phyloP scores from a whole-genome alignment of 345 rosid genomes.

The Lepidium aucheri region DNA sequence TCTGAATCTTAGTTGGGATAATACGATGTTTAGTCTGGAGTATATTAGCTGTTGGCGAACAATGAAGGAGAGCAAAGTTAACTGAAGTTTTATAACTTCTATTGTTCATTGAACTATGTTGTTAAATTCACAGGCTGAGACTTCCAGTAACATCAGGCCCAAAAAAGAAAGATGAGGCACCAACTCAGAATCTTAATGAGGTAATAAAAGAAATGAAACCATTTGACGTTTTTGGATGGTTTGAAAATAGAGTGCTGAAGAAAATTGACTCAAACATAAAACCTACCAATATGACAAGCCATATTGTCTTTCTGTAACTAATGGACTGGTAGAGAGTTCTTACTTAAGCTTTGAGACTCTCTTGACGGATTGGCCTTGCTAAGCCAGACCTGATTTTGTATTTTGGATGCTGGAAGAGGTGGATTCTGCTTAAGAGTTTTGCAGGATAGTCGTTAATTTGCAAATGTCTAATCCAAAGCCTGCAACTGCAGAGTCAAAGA shows the following conservation, averaged over 20 bases:
- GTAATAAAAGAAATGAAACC: slow-evolving; percentile 29
- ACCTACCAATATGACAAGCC: background rate
- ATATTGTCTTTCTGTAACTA: background rate
- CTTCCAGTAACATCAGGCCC: slow-evolving; percentile 40
- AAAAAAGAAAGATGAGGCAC: slow-evolving; percentile 57
- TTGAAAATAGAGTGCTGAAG: background rate
- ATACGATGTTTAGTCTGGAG: background rate
- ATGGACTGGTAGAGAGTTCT: background rate
- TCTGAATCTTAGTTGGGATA: background rate
- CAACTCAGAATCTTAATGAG: slow-evolving; percentile 36
- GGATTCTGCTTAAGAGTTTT: background rate
- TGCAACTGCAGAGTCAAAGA: background rate
- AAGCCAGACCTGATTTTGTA: background rate
- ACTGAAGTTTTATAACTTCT: background rate
- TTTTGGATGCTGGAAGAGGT: background rate
- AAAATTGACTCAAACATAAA: background rate
- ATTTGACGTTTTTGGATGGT: background rate
- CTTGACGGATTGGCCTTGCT: background rate
- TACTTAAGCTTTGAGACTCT: background rate
- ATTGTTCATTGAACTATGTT: background rate
- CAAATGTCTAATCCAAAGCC: background rate
- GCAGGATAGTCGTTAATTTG: background rate
- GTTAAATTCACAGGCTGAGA: slow-evolving; percentile 46
- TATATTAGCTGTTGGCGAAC: background rate
- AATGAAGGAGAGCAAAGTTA: background rate